A percentile compares a stretch with the other conserved stretches of the same genome.
Evolutionary conservation across 2,329 filamentous ascomycete species (phyloP).

Genomic region (Dactylellina drechsleri): DNA sequence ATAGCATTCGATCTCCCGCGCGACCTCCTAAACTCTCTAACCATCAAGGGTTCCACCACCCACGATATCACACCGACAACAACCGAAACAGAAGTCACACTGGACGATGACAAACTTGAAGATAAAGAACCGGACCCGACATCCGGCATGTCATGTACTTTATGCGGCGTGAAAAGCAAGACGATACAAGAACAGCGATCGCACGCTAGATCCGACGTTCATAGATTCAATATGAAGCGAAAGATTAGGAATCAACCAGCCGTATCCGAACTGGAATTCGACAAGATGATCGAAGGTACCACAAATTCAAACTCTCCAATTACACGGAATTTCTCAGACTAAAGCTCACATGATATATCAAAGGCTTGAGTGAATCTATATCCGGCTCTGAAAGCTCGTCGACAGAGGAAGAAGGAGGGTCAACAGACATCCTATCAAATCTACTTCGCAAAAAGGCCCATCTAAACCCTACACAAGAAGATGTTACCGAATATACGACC

Average conservation of each 20-base stretch:
- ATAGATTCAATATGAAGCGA: constrained; percentile 94
- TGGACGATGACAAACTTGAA: constrained; percentile 55
- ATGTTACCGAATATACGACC: constrained; percentile 63
- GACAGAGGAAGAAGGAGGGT: constrained; percentile 71
- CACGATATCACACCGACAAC: constrained; percentile 32
- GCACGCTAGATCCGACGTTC: constrained; percentile 89
- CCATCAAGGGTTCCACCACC: constrained; percentile 66
- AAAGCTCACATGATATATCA: constrained; percentile 18
- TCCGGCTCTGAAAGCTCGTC: constrained; percentile 82
- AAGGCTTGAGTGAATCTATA: constrained; percentile 84
- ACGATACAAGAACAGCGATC: constrained; percentile 81
- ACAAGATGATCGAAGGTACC: constrained; percentile 75
- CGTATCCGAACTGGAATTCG: constrained; percentile 84
- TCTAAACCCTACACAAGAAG: constrained; percentile 68
- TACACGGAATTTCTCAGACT: not conserved
- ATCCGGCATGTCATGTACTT: constrained; percentile 76
- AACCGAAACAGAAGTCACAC: constrained; percentile 58
- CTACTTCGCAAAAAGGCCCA: constrained; percentile 72
- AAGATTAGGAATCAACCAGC: constrained; percentile 78
- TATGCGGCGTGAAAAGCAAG: constrained; percentile 78
- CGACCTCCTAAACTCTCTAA: constrained; percentile 76
- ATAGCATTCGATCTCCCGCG: constrained; percentile 83
- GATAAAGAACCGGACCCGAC: constrained; percentile 60
- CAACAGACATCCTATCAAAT: constrained; percentile 59
- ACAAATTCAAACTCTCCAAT: not conserved